A percentile compares a stretch with the other conserved stretches of the same genome.
These are phyloP conservation scores for Pseudopyrenochaeta lycopersici DNA, from an alignment of 2,329 filamentous ascomycete genomes.

Conservation along the genomic window DNA sequence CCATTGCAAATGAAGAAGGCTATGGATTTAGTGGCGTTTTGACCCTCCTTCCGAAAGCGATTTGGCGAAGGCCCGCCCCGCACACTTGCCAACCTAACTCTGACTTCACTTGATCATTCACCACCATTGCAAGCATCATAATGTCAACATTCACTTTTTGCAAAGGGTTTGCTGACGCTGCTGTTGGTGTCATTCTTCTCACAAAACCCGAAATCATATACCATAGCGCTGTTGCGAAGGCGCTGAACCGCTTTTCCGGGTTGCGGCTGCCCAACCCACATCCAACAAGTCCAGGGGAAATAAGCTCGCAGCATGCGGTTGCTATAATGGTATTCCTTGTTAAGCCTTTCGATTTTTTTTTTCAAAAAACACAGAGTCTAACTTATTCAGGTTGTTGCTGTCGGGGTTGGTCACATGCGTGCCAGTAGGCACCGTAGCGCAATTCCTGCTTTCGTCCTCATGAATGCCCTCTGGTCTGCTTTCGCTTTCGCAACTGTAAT, in stretches of 20 bases:
- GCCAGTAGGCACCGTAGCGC: constrained; percentile 12
- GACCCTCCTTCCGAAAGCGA: no score
- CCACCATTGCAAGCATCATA: neutral
- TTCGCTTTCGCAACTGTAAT: constrained; percentile 20
- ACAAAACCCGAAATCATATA: constrained; percentile 25
- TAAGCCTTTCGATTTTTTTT: neutral
- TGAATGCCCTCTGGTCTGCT: constrained; percentile 21
- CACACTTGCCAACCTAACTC: no score
- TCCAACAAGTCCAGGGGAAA: constrained; percentile 9
- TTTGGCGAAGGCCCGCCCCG: no score
- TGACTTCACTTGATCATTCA: no score
- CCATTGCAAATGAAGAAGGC: no score
- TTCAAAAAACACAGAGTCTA: neutral
- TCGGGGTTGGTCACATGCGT: constrained; percentile 21
- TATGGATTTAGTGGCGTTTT: no score
- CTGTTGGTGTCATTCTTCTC: constrained; percentile 19
- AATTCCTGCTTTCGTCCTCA: constrained; percentile 15
- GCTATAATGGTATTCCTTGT: constrained; percentile 26
- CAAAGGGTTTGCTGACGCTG: constrained; percentile 24
- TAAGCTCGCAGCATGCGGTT: constrained; percentile 23
- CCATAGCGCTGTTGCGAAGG: constrained; percentile 19
- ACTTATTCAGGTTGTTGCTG: constrained; percentile 17
- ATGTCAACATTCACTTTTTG: constrained; percentile 25
- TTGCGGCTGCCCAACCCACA: constrained; percentile 22
- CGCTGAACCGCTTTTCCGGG: constrained; percentile 8